phyloP scores from a whole-genome alignment of 352 stramenopile genomes.

The Globisporangium ultimum region DNA sequence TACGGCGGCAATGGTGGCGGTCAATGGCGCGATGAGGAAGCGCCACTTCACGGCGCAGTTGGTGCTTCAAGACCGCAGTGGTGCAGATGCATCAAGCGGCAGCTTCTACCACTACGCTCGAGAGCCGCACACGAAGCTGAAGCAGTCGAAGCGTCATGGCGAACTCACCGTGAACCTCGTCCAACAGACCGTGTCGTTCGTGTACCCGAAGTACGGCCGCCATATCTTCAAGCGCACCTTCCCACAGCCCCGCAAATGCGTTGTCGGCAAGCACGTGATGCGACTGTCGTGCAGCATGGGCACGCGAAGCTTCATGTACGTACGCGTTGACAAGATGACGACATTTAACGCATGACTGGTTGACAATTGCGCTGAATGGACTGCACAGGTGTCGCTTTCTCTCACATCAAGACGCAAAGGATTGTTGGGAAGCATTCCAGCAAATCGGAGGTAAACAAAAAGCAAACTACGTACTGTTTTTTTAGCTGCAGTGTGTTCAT shows the following conservation, averaged over 20 bases:
- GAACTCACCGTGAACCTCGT: constrained; percentile 27
- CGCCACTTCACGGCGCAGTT: constrained; percentile 9
- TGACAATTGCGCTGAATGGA: too few species aligned
- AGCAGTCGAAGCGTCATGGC: constrained; percentile 35
- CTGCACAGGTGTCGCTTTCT: constrained; percentile 13
- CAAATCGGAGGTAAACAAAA: constrained; percentile 14
- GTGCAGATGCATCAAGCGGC: background rate
- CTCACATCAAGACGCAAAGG: constrained; percentile 6
- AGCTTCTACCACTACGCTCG: background rate
- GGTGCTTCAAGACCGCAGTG: constrained; percentile 8
- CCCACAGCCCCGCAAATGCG: constrained; percentile 46
- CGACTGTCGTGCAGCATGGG: constrained; percentile 47
- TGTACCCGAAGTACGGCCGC: constrained; percentile 34
- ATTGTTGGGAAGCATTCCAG: constrained; percentile 6
- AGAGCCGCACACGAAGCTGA: constrained; percentile 13
- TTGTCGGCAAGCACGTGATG: constrained; percentile 35
- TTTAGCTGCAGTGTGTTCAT: background rate
- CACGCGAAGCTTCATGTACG: constrained; percentile 37
- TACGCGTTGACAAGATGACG: background rate
- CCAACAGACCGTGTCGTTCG: constrained; percentile 35
- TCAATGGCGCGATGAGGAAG: constrained; percentile 1
- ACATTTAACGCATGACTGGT: too few species aligned
- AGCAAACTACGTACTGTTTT: background rate
- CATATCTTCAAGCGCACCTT: constrained; percentile 44
- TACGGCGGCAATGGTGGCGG: background rate